These are phyloP conservation scores for Microthlaspi erraticum DNA, from an alignment of 345 rosid species.

Conservation along the genomic window DNA sequence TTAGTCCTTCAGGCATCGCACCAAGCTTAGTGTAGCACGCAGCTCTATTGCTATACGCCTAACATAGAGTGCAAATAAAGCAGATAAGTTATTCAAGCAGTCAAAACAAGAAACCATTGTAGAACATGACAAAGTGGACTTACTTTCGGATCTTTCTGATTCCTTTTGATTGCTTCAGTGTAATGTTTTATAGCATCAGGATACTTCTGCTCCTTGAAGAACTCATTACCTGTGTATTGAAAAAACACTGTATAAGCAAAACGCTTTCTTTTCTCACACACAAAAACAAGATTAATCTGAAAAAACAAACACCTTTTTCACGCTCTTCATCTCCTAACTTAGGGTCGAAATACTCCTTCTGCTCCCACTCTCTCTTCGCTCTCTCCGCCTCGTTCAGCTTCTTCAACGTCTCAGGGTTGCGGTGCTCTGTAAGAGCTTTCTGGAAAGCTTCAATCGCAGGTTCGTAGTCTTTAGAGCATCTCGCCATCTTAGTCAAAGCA, in stretches of 20 bases:
- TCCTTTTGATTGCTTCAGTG: slow-evolving; percentile 84
- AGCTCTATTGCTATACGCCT: slow-evolving; percentile 95
- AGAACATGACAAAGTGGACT: not conserved
- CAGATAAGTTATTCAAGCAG: slow-evolving; percentile 4
- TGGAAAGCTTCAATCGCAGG: slow-evolving; percentile 90
- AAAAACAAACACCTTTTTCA: slow-evolving; percentile 70
- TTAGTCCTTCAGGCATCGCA: slow-evolving; percentile 88
- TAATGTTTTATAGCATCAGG: slow-evolving; percentile 94
- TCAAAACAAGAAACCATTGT: not conserved
- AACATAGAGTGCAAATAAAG: slow-evolving; percentile 13
- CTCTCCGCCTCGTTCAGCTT: slow-evolving; percentile 81
- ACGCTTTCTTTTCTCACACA: not conserved
- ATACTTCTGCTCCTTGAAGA: slow-evolving; percentile 78
- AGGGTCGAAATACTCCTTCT: slow-evolving; percentile 85
- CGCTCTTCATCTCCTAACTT: slow-evolving; percentile 86
- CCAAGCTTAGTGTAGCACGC: slow-evolving; percentile 91
- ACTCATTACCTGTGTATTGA: slow-evolving; percentile 68
- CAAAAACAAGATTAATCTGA: not conserved
- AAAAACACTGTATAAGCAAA: slow-evolving; percentile 3
- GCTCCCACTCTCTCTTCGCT: slow-evolving; percentile 87
- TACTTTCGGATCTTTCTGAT: slow-evolving; percentile 80
- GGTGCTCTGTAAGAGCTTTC: slow-evolving; percentile 97
- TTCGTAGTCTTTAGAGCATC: slow-evolving; percentile 77
- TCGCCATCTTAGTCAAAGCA: slow-evolving; percentile 77
- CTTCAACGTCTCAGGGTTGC: slow-evolving; percentile 91